Conservation (phyloP, 352 stramenopile species). For the Globisporangium yorkense region DNA sequence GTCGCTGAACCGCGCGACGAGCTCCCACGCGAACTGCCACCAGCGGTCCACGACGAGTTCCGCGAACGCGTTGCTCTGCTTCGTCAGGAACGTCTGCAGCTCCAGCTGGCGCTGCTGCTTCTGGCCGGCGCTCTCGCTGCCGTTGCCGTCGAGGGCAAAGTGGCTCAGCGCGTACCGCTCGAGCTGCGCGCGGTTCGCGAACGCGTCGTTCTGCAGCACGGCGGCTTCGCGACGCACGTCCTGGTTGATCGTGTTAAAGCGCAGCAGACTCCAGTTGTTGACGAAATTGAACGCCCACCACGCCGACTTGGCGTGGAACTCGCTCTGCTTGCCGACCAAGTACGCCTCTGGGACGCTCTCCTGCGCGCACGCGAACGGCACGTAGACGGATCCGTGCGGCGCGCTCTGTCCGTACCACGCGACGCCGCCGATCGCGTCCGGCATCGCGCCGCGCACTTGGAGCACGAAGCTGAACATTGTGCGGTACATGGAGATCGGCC, state of each 20-base stretch:
- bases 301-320: constrained; percentile 38
- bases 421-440: constrained; percentile 30
- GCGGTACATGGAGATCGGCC: constrained; percentile 85
- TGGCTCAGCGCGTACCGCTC: neutral
- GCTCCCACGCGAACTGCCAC: constrained; percentile 49
- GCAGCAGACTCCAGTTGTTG: constrained; percentile 66
- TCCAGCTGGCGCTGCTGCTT: constrained; percentile 3
- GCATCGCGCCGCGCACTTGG: constrained; percentile 24
- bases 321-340: constrained; percentile 39
- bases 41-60: constrained; percentile 32
- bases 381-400: constrained; percentile 46
- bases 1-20: constrained; percentile 47
- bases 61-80: constrained; percentile 25
- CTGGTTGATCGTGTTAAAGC: constrained; percentile 45
- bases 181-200: constrained; percentile 9
- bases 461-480: constrained; percentile 73
- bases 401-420: constrained; percentile 50
- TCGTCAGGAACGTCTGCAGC: constrained; percentile 22
- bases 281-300: constrained; percentile 78
- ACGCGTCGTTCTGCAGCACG: neutral
- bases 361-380: constrained; percentile 46
- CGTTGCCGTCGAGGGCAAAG: neutral
- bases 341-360: constrained; percentile 35
- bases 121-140: constrained; percentile 11
- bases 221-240: constrained; percentile 20